These are phyloP conservation scores for Termitomyces sp. DNA, from an alignment of 768 basidiomycete genomes.

Conservation along the genomic window DNA sequence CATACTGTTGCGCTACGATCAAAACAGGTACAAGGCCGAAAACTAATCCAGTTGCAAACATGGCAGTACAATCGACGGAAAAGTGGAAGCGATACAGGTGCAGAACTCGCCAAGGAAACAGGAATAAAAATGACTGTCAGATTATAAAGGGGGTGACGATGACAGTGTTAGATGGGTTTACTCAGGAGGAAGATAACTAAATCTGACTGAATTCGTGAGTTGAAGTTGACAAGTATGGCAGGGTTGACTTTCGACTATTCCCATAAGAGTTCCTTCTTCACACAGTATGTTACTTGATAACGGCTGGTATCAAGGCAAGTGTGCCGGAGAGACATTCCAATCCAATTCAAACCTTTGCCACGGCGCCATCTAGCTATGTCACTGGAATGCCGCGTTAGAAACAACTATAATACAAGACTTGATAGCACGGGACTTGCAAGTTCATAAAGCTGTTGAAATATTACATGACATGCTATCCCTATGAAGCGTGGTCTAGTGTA, in stretches of 20 bases:
- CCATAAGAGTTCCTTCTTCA: slow-evolving; percentile 4
- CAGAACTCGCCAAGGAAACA: background rate
- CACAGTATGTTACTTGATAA: background rate
- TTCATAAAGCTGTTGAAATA: background rate
- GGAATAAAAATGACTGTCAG: background rate
- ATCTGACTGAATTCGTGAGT: background rate
- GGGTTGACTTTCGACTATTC: background rate
- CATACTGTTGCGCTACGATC: slow-evolving; percentile 35
- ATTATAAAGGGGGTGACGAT: background rate
- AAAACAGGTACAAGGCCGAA: slow-evolving; percentile 26
- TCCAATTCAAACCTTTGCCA: background rate
- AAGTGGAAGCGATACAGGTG: background rate
- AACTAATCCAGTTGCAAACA: slow-evolving; percentile 23
- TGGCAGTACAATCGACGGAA: background rate
- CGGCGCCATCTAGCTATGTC: background rate
- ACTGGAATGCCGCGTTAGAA: background rate
- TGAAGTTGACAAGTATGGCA: background rate
- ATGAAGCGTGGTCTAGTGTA: background rate
- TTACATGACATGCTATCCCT: background rate
- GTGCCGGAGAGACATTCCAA: background rate
- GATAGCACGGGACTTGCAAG: background rate
- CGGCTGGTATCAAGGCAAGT: background rate
- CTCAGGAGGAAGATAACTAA: background rate
- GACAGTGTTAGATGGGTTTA: background rate
- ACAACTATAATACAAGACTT: background rate